Base-by-base conservation (phyloP, 495 filamentous ascomycete species). In the Podospora didyma region DNA sequence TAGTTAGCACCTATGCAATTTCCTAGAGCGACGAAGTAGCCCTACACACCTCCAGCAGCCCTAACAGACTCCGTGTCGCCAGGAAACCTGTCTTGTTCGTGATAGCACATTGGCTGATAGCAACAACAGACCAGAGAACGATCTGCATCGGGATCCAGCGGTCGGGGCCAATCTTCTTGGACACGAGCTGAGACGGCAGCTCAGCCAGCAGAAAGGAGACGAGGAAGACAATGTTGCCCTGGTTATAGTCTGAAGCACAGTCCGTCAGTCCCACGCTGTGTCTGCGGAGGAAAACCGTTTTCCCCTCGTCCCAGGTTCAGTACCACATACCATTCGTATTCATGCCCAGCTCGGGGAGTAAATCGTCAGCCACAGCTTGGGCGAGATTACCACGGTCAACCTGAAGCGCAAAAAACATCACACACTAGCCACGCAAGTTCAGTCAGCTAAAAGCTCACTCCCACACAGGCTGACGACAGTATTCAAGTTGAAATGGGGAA, bases 61-160 rank as follows among this genome's bases (percentile, higher is more conserved):
- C 88, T 14, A 92, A 76, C 7, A 92, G 69, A 10, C 79, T 77
- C 46, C 89, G 74, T 46, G 76, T 80, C 28, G 77, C 67, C 49
- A 81, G 83, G 64, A 88, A 93, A 0, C 81, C 78, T 0, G 57
- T 62, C 39, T 75, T 69, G 1, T 80, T 79, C 28, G 68, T 79
- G 26, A 93, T 55, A 56, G 83, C 83, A 10, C 85, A 81, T 66
- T 93, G 88, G 48, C 79, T 82, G 23, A 78, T 73, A 0, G 87
- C 88, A 34, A 92, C 81, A 12, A 89, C 57, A 64, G 84, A 87
- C 89, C 89, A 93, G 2, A 77, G 76, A 2, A 89, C 74, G 78
- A 91, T 91, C 54, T 92, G 87, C 42, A 89, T 77, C 0, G 89
- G 88, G 61, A 95, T 91, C 89, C 89, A 93, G 26, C 80, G 75